Evolutionary conservation across 495 filamentous ascomycete genomes (phyloP).

Genomic region (Penicillium flavigenum): DNA sequence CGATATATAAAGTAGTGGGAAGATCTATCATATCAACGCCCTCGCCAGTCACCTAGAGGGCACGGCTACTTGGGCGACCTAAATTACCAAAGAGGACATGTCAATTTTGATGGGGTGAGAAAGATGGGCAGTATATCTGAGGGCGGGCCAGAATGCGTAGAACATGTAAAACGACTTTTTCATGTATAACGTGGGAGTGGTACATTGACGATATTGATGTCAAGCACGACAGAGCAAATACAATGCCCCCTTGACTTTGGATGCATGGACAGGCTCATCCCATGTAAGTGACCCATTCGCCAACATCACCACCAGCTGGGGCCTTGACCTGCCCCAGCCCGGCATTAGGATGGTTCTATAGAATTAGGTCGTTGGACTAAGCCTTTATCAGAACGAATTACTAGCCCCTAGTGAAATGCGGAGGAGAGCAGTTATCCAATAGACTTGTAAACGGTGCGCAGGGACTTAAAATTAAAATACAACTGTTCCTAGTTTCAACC

Average conservation of each 20-base stretch:
- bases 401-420: no score
- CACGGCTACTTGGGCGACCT: no score
- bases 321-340: not conserved
- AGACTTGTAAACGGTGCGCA: no score
- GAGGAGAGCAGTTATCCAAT: no score
- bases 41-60: no score
- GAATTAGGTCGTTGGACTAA: not conserved
- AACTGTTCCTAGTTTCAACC: no score
- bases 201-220: not conserved
- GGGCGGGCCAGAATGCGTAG: not conserved
- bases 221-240: not conserved
- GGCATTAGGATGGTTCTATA: not conserved
- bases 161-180: not conserved
- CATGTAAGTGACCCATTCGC: not conserved
- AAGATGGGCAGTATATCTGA: not conserved
- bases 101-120: not conserved
- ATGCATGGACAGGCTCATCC: not conserved
- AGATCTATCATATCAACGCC: not conserved
- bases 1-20: not conserved
- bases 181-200: not conserved
- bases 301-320: not conserved
- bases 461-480: no score
- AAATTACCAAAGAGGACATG: not conserved
- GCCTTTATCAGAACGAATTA: not conserved
- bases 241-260: not conserved